Base-by-base conservation (phyloP, 257 asterid species). In the Ocimum tenuiflorum region DNA sequence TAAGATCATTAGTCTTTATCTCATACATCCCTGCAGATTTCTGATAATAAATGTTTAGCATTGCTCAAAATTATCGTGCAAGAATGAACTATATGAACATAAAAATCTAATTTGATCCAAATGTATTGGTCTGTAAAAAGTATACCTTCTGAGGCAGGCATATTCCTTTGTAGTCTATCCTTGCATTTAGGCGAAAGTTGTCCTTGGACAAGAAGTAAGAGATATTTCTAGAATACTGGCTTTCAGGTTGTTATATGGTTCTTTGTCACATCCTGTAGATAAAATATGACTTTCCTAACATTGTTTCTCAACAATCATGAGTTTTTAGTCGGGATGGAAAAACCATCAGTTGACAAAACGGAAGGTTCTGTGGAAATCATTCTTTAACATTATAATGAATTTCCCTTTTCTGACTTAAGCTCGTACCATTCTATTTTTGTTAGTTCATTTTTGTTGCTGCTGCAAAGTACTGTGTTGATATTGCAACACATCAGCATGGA, bases 401-500 rank as follows among this genome's bases (percentile, higher is more conserved):
- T 31, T 17, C 14, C 49, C 48, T 31, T 59, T 36, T 55, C 60
- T 63, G 48, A 20, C 41, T 33, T 27, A 41, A 64, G 41, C 65
- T 60, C 35, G 20, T 18, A 6, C 45, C 29, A 52, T 42, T 65
- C 46, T 8, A 47, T 70, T 68, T 68, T 31, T 31, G 3, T 80
- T 86, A 94, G 97, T 94, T 94, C 85, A 88, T 94, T 66, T 90
- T 84, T 76, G 72, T 79, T 43, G 95, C 97, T 49, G 96, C 97
- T 31, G 91, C 96, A 63, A 90, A 84, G 79, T 80, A 90, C 73
- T 90, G 95, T 65, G 88, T 88, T 12, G 97, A 94, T 27, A 86
- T 94, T 60, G 97, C 99, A 15, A 88, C 95, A 36, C 96, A 92
- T 76, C 97, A 88, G 75, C 95, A 89, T 19, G 99, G 99, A 35